Evolutionary conservation across 169 alveolate genomes (phyloP).

Genomic region (Theileria annulata): DNA sequence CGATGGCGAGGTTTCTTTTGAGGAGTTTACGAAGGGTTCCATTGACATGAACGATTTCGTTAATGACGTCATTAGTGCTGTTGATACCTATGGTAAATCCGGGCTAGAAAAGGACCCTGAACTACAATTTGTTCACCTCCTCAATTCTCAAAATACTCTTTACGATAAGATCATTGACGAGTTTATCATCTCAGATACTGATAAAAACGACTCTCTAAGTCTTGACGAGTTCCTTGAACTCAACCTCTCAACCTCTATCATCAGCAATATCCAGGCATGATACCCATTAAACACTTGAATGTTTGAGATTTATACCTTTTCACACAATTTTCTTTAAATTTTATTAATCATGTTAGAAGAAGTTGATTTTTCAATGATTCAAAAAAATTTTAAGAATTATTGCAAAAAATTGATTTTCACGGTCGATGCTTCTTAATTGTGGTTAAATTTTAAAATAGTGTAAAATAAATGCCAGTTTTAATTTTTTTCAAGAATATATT

Average conservation of each 20-base stretch:
- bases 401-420: not conserved
- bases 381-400: too few species aligned
- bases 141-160: conserved; percentile 13
- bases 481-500: not conserved
- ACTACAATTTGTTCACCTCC: conserved; percentile 4
- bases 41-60: conserved; percentile 16
- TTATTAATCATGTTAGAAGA: not conserved
- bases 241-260: conserved; percentile 9
- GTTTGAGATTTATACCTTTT: not conserved
- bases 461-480: conserved; percentile 1
- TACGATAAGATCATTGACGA: conserved; percentile 28
- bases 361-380: not conserved
- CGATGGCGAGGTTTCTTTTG: conserved; percentile 17
- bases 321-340: not conserved
- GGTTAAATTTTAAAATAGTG: not conserved
- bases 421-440: not conserved
- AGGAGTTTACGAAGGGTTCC: conserved; percentile 28
- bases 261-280: conserved; percentile 1
- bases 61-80: conserved; percentile 11
- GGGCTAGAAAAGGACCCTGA: not conserved
- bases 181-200: conserved; percentile 18
- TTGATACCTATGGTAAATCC: not conserved
- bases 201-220: conserved; percentile 20
- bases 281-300: not conserved
- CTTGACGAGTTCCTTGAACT: conserved; percentile 23